These are phyloP conservation scores for Psilocybe cyanescens DNA, from an alignment of 768 basidiomycete species.

Conservation along the genomic window DNA sequence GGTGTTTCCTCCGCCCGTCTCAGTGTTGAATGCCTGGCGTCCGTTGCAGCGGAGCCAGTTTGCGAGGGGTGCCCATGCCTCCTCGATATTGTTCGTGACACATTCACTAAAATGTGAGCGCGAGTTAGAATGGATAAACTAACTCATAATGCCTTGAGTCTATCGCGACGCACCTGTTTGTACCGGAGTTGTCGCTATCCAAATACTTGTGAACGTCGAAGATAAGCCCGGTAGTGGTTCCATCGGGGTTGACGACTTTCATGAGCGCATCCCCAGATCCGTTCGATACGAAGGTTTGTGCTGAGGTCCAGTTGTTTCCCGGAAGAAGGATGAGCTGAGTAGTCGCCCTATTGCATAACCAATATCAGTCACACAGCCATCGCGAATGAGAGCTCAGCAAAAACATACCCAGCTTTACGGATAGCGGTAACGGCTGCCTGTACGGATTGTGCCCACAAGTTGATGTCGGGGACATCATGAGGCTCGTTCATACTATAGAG, in stretches of 20 bases:
- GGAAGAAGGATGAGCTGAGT: slow-evolving; percentile 62
- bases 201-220: slow-evolving; percentile 71
- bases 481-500: slow-evolving; percentile 62
- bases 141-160: not conserved
- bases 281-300: slow-evolving; percentile 52
- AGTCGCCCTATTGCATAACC: slow-evolving; percentile 43
- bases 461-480: slow-evolving; percentile 56
- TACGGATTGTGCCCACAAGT: slow-evolving; percentile 51
- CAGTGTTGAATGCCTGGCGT: slow-evolving; percentile 63
- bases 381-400: too few species aligned
- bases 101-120: slow-evolving; percentile 38
- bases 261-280: slow-evolving; percentile 53
- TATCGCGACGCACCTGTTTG: slow-evolving; percentile 22
- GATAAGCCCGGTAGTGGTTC: slow-evolving; percentile 45
- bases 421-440: slow-evolving; percentile 72
- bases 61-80: slow-evolving; percentile 48
- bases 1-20: slow-evolving; percentile 62
- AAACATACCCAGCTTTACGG: slow-evolving; percentile 49
- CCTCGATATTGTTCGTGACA: slow-evolving; percentile 55
- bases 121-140: not conserved
- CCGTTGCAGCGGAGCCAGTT: slow-evolving; percentile 51
- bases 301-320: slow-evolving; percentile 60
- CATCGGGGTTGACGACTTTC: slow-evolving; percentile 50
- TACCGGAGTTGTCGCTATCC: slow-evolving; percentile 53
- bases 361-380: not conserved